phyloP scores from a whole-genome alignment of 441 rosid species.

The Sinapis alba region DNA sequence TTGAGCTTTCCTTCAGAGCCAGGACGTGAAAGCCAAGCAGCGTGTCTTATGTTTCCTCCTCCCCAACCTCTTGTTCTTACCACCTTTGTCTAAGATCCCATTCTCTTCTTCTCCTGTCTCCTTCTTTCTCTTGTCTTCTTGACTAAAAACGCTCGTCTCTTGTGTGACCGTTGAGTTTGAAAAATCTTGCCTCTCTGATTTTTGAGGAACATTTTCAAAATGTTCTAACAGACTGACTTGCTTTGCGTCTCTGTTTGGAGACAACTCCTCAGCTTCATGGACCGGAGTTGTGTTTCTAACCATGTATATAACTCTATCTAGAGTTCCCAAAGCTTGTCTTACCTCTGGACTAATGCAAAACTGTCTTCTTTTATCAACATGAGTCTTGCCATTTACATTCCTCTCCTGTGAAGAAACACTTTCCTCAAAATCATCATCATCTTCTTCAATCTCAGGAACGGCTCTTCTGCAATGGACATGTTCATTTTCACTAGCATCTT shows the following conservation, averaged over 20 bases:
- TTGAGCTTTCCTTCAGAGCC: constrained; percentile 15
- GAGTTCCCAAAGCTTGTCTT: constrained; percentile 71
- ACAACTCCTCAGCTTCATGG: constrained; percentile 36
- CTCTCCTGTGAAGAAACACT: constrained; percentile 33
- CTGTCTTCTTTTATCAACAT: constrained; percentile 32
- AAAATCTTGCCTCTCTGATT: constrained; percentile 47
- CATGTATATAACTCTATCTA: constrained; percentile 69
- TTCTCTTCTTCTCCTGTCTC: background rate
- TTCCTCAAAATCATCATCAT: constrained; percentile 35
- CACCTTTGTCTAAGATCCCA: background rate
- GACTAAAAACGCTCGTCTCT: constrained; percentile 9
- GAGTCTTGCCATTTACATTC: constrained; percentile 19
- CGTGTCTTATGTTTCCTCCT: constrained; percentile 21
- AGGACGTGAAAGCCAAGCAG: constrained; percentile 33
- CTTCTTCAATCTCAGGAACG: constrained; percentile 56
- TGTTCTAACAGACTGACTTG: constrained; percentile 32
- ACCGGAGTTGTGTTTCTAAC: constrained; percentile 48
- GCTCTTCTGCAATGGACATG: constrained; percentile 30
- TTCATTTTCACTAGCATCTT: constrained; percentile 5
- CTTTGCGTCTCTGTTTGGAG: constrained; percentile 25
- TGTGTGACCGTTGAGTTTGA: constrained; percentile 13
- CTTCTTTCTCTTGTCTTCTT: constrained; percentile 11
- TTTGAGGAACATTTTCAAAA: constrained; percentile 41
- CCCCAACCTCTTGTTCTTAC: constrained; percentile 1
- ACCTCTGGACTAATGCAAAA: constrained; percentile 66